Percentiles rank a stretch among this genome's conserved stretches.
These are phyloP conservation scores for Saccharomycopsis lassenensis DNA, from an alignment of 805 yeast genomes.

Conservation along the genomic window DNA sequence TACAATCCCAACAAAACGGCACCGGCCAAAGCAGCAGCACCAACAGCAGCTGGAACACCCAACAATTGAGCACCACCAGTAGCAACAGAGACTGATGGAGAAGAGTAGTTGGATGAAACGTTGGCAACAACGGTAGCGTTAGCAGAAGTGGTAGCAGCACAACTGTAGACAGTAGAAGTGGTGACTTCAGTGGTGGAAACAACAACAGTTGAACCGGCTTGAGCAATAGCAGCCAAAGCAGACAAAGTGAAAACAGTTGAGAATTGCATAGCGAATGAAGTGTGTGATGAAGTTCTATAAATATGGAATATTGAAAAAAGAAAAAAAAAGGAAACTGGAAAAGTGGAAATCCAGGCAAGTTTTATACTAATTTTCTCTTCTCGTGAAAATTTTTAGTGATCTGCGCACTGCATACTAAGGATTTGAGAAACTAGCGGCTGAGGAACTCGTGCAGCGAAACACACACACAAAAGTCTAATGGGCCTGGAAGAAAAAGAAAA, in stretches of 20 bases:
- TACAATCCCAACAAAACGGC: slow-evolving; percentile 24
- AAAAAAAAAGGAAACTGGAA: no score
- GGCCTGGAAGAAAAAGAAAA: no score
- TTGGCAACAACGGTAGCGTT: slow-evolving; percentile 12
- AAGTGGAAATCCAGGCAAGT: no score
- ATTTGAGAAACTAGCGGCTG: no score
- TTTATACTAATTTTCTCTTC: no score
- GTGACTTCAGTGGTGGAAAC: slow-evolving; percentile 16
- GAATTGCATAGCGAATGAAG: slow-evolving; percentile 23
- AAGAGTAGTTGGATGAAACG: slow-evolving; percentile 16
- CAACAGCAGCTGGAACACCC: slow-evolving; percentile 21
- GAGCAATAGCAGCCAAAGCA: slow-evolving; percentile 21
- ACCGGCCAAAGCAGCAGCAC: slow-evolving; percentile 24
- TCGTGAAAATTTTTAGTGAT: no score
- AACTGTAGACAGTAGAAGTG: slow-evolving; percentile 5
- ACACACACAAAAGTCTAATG: no score
- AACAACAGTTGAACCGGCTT: slow-evolving; percentile 19
- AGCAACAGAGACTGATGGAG: slow-evolving; percentile 21
- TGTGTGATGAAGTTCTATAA: no score
- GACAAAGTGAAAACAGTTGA: slow-evolving; percentile 22
- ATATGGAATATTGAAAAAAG: no score
- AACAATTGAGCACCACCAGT: slow-evolving; percentile 23
- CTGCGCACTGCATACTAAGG: no score
- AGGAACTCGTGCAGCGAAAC: no score
- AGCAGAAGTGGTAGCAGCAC: slow-evolving; percentile 6